Percentiles rank a stretch among this genome's conserved stretches.
phyloP scores from a whole-genome alignment of 108 stramenopile genomes.

The Schizochytrium sp. region DNA sequence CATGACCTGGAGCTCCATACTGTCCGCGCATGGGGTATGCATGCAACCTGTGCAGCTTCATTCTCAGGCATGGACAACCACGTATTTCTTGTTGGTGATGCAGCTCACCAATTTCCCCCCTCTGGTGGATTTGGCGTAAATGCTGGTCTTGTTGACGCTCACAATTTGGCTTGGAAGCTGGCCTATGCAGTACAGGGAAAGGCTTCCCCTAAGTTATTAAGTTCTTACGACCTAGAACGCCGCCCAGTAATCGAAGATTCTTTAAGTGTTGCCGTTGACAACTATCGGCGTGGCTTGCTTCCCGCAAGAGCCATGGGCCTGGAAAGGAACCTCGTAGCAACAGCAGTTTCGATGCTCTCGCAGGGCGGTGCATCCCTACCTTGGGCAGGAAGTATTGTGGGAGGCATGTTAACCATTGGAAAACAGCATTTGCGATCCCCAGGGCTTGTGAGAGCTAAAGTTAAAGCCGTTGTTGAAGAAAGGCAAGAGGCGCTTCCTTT shows the following conservation, averaged over 20 bases:
- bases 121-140: constrained; percentile 79
- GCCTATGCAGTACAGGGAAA: constrained; percentile 65
- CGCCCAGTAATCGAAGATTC: constrained; percentile 38
- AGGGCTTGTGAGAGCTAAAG: background rate
- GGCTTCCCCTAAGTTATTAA: constrained; percentile 54
- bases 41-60: constrained; percentile 62
- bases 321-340: background rate
- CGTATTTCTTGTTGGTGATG: constrained; percentile 74
- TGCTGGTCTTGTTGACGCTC: constrained; percentile 76
- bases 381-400: background rate
- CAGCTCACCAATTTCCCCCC: constrained; percentile 77
- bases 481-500: constrained; percentile 30
- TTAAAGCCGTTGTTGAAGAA: background rate
- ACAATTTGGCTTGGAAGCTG: constrained; percentile 78
- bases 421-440: constrained; percentile 50
- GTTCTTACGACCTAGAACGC: constrained; percentile 66
- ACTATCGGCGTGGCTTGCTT: constrained; percentile 57
- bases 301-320: constrained; percentile 43
- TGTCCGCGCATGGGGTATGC: constrained; percentile 75
- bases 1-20: constrained; percentile 66
- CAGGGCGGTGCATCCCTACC: constrained; percentile 21
- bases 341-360: constrained; percentile 1
- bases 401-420: constrained; percentile 19
- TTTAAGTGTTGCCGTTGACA: constrained; percentile 41
- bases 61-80: constrained; percentile 49